Percentiles rank a stretch among this genome's conserved stretches.
phyloP scores from a whole-genome alignment of 1,284 basidiomycete species.

The Moniliophthora roreri region DNA sequence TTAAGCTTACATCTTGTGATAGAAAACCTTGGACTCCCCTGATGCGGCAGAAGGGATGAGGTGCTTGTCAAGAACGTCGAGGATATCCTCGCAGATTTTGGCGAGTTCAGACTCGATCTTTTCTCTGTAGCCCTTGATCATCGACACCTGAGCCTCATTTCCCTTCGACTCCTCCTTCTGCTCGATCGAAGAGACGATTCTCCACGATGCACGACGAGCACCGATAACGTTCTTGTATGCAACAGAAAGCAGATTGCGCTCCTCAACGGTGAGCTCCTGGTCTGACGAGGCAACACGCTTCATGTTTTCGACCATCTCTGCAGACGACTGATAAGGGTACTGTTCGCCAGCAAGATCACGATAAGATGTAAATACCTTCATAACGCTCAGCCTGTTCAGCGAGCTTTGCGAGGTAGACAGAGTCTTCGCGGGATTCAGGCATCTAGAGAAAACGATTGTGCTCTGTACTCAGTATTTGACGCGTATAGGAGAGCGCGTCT shows the following conservation, averaged over 20 bases:
- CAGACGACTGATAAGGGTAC: slow-evolving; percentile 16
- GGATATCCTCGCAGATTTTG: slow-evolving; percentile 99
- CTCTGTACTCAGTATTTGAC: slow-evolving; percentile 23
- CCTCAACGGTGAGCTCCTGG: slow-evolving; percentile 98
- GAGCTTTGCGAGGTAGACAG: slow-evolving; percentile 99
- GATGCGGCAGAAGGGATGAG: slow-evolving; percentile 97
- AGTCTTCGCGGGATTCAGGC: slow-evolving; percentile 91
- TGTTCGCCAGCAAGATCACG: slow-evolving; percentile 12
- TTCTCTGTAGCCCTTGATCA: slow-evolving; percentile 99
- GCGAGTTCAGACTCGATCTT: slow-evolving; percentile 98
- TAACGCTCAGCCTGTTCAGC: slow-evolving; percentile 99
- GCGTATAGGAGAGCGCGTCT: slow-evolving; percentile 27
- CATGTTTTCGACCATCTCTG: slow-evolving; percentile 99
- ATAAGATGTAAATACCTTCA: slow-evolving; percentile 75
- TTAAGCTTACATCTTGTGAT: slow-evolving; percentile 95
- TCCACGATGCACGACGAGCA: slow-evolving; percentile 98
- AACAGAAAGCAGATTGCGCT: slow-evolving; percentile 97
- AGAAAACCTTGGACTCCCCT: slow-evolving; percentile 99
- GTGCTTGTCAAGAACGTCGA: slow-evolving; percentile 98
- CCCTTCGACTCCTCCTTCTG: slow-evolving; percentile 99
- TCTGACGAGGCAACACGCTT: slow-evolving; percentile 96
- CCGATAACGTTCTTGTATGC: slow-evolving; percentile 99
- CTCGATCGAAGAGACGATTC: slow-evolving; percentile 99
- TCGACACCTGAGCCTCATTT: slow-evolving; percentile 94
- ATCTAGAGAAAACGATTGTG: slow-evolving; percentile 44